Base-by-base conservation (phyloP, 768 basidiomycete genomes). In the Paxillus ammoniavirescens region DNA sequence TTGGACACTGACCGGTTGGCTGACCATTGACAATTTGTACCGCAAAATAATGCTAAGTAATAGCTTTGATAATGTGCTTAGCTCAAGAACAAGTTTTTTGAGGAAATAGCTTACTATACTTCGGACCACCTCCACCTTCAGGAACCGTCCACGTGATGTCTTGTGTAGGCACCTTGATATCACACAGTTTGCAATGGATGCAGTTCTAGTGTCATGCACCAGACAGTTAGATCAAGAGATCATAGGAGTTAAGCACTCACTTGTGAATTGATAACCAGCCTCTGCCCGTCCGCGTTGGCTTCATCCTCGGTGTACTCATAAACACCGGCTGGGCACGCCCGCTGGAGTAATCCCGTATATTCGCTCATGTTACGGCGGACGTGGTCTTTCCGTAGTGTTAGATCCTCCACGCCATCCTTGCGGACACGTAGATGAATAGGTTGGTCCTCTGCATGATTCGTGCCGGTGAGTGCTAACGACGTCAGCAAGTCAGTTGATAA, bases 81-180 rank as follows among this genome's bases (percentile, higher is more conserved):
- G 44, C 30, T 18, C 15, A 13, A 49, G 3, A 26, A 5, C 8
- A 4, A 12, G 18, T 26, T 15, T 15, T 12, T 8, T 6, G 7
- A n/a, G 10, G 47, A 4, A 51, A 40, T 40, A 18, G 38, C 64
- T 35, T 61, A 96, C 94, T 89, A 66, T 97, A 98, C 70, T 96
- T 96, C 36, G 95, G 96, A 48, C 96, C 96, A 31, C 96, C 96
- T 12, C 93, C 90, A 10, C 95, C 96, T 72, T 98, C 94, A 0
- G 97, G 97, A 0, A 97, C 93, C 5, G 86, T 88, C 96, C 96
- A 98, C 14, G 87, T 91, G 61, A 99, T 97, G 69, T 98, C 96
- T 67, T 97, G 92, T 2, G 93, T 93, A 3, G 95, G 95, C 4
- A 90, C 90, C 73, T 99, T 98, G 74, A 99, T 86, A 56, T 94